These are phyloP conservation scores for Lecanicillium sp. DNA, from an alignment of 2,329 filamentous ascomycete species.

Conservation along the genomic window DNA sequence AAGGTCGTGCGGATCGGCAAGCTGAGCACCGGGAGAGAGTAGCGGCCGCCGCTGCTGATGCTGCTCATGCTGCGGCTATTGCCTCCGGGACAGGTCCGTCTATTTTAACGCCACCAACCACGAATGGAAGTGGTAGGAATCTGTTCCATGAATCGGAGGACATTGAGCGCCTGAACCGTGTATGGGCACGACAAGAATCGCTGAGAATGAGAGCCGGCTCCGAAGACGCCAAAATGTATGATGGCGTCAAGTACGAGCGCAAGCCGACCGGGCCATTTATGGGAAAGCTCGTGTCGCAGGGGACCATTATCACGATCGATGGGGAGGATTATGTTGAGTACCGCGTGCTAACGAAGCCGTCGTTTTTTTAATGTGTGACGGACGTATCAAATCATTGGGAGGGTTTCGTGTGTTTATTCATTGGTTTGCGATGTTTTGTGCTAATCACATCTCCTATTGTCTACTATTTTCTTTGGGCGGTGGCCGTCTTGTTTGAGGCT, in stretches of 20 bases:
- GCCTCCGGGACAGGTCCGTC: conserved; percentile 11
- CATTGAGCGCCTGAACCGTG: conserved; percentile 44
- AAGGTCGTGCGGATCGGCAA: conserved; percentile 42
- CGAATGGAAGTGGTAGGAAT: conserved; percentile 21
- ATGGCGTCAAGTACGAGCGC: conserved; percentile 55
- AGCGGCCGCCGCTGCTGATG: conserved; percentile 22
- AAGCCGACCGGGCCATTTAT: conserved; percentile 53
- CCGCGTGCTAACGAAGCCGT: conserved; percentile 55
- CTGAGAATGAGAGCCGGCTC: conserved; percentile 32
- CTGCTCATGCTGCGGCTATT: conserved; percentile 19
- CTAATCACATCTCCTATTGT: too few species aligned
- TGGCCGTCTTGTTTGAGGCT: too few species aligned
- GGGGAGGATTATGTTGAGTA: conserved; percentile 63
- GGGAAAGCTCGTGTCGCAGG: conserved; percentile 55
- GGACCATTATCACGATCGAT: conserved; percentile 55
- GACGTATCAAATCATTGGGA: too few species aligned
- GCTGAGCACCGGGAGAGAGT: conserved; percentile 33
- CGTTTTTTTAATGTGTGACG: conserved; percentile 40
- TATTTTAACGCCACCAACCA: conserved; percentile 13
- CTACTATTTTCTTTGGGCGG: too few species aligned
- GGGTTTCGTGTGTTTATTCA: too few species aligned
- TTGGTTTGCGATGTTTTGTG: too few species aligned
- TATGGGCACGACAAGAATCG: conserved; percentile 48
- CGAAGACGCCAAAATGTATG: conserved; percentile 49
- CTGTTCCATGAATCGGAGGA: conserved; percentile 39